Base-by-base conservation (phyloP, 2,329 filamentous ascomycete genomes). In the Ploettnerulaceae sp. region DNA sequence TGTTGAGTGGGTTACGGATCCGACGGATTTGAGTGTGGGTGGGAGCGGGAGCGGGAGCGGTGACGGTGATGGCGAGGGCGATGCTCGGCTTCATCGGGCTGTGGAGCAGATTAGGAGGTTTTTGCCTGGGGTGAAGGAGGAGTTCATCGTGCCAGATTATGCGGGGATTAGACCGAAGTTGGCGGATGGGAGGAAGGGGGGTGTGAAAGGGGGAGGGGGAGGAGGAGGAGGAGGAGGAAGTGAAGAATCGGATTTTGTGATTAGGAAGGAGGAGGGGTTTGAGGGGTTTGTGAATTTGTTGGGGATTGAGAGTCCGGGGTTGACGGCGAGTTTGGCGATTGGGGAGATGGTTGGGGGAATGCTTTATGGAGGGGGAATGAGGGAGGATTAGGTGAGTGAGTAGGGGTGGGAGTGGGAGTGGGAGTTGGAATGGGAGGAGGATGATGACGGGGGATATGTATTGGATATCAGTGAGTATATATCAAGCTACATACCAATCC, bases 81-180 rank as follows among this genome's bases (percentile, higher is more conserved):
- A 72, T 1, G 71, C 71, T 17, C 74, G 86, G 9, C 69, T 95
- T 45, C 64, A 69, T 1, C 72, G 77, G 29, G 90, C 90, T 0
- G 66, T 95, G 0, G 71, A 71, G 8, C 87, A 88, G 60, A 96
- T 98, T 48, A 71, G 75, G 56, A 73, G 74, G 6, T 98, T 95
- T 63, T 71, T 98, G 3, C 93, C 93, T 0, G 74, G 70, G 1
- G 70, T 98, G 2, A 79, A 93, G 49, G 71, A 71, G 12, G 68
- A 69, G 0, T 79, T 79, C 0, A 74, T 98, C 20, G 70, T 71
- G 29, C 75, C 91, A 2, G 91, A 96, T 66, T 98, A 97, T 63
- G 88, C 88, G 12, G 93, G 93, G 0, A 91, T 98, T 24, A 71
- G 93, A 54, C 91, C 93, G 1, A 98, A 98, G 71, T 65, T 97